Base-by-base conservation (phyloP, 441 rosid genomes). In the Erodium trifolium region DNA sequence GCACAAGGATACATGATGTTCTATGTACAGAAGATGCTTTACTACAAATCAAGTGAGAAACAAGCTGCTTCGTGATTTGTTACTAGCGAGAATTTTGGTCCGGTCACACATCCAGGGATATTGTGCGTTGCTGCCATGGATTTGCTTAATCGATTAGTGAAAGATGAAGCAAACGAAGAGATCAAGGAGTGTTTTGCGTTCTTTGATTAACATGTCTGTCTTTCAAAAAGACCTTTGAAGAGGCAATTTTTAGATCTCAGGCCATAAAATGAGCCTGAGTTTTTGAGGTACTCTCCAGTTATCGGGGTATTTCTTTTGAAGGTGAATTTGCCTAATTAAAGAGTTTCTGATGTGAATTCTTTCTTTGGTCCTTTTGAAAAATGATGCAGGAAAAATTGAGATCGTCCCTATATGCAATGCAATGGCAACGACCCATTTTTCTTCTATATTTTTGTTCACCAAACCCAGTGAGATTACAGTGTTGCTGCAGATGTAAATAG, bases 1-100 rank as follows among this genome's bases (percentile, higher is more conserved):
- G 86, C 95, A 17, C 89, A 89, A 73, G 91, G 92, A 18, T 87
- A 89, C 80, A 89, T 89, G 95, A 83, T 79, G 82, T 89, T 89
- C 76, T 89, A 89, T 60, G 92, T 87, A 62, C 92, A 87, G 81
- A 89, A 89, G 84, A 81, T 78, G 85, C 74, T 88, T 62, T 82
- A 79, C 64, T 85, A 84, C 73, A 84, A 76, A 77, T 85, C 84
- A 27, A 85, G 85, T 7, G 90, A 81, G 71, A 83, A 81, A 59
- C 78, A 76, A 43, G 81, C n/a, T 55, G 65, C 73, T 47, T 67
- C 69, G 0, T 78, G 76, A 68, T 63, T 29, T 31, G 62, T 59
- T 67, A 35, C 39, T 14, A 12, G 69, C 65, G 37, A 34, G 0
- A 34, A 34, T 23, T 23, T 23, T 23, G 27, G 27, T 2, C 27